These are phyloP conservation scores for Yamadazyma oceani DNA, from an alignment of 1,139 yeast species.

Conservation along the genomic window DNA sequence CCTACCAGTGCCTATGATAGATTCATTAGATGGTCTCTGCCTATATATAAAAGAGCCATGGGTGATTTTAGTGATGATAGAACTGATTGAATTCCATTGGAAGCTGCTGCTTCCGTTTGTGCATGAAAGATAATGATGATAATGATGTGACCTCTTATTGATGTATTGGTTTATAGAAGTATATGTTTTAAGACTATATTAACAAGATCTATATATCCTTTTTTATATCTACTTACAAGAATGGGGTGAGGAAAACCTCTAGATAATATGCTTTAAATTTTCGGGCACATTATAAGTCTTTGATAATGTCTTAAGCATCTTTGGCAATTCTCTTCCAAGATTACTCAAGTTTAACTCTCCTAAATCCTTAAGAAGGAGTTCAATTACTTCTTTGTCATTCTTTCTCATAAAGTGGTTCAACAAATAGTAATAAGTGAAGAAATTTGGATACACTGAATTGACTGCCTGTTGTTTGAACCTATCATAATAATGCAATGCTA, in stretches of 20 bases:
- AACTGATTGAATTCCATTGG: background rate
- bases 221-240: constrained; percentile 5
- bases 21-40: constrained; percentile 47
- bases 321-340: constrained; percentile 46
- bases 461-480: constrained; percentile 25
- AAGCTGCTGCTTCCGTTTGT: too few species aligned
- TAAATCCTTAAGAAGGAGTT: constrained; percentile 38
- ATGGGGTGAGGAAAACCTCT: background rate
- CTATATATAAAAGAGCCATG: constrained; percentile 47
- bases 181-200: too few species aligned
- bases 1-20: constrained; percentile 66
- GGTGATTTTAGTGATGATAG: constrained; percentile 26
- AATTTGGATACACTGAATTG: constrained; percentile 43
- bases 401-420: constrained; percentile 42
- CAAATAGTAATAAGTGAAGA: constrained; percentile 57
- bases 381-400: constrained; percentile 32
- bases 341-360: constrained; percentile 22
- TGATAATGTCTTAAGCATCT: constrained; percentile 16
- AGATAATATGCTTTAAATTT: constrained; percentile 3
- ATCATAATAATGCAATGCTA: constrained; percentile 43
- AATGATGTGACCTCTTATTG: too few species aligned
- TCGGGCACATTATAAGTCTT: constrained; percentile 5
- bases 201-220: background rate
- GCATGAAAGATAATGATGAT: too few species aligned
- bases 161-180: constrained; percentile 1